Conservation (phyloP, 192 early-diverging fungal genomes). For the Coemansia sp. region DNA sequence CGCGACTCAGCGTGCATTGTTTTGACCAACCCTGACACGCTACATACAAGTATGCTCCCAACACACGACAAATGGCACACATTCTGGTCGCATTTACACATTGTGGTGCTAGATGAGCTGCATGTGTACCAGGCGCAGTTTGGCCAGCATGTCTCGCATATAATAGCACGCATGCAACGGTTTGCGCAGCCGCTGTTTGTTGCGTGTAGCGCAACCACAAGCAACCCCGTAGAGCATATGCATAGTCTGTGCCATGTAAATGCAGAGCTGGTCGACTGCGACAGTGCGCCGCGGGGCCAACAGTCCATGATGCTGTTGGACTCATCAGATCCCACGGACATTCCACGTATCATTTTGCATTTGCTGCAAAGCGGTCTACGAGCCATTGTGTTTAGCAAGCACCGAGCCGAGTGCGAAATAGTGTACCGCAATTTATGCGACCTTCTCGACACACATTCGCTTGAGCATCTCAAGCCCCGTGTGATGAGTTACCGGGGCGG, state of each 20-base stretch:
- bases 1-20: conserved; percentile 57
- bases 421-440: conserved; percentile 23
- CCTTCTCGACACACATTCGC: not conserved
- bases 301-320: conserved; percentile 26
- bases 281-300: conserved; percentile 30
- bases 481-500: conserved; percentile 77
- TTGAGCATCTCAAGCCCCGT: not conserved
- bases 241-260: conserved; percentile 8
- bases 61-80: conserved; percentile 55
- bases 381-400: conserved; percentile 58
- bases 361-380: conserved; percentile 40
- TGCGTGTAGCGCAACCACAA: conserved; percentile 71
- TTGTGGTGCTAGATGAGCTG: conserved; percentile 75
- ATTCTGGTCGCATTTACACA: conserved; percentile 55
- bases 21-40: conserved; percentile 82
- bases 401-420: conserved; percentile 54
- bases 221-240: conserved; percentile 51
- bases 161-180: conserved; percentile 64
- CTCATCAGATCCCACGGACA: conserved; percentile 15
- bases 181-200: conserved; percentile 58
- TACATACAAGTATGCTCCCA: conserved; percentile 69
- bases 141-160: conserved; percentile 63
- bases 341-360: conserved; percentile 26
- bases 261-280: conserved; percentile 1
- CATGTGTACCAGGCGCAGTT: conserved; percentile 67